Evolutionary conservation across 2,329 filamentous ascomycete genomes (phyloP).

Genomic region (Tricladium varicosporioides): DNA sequence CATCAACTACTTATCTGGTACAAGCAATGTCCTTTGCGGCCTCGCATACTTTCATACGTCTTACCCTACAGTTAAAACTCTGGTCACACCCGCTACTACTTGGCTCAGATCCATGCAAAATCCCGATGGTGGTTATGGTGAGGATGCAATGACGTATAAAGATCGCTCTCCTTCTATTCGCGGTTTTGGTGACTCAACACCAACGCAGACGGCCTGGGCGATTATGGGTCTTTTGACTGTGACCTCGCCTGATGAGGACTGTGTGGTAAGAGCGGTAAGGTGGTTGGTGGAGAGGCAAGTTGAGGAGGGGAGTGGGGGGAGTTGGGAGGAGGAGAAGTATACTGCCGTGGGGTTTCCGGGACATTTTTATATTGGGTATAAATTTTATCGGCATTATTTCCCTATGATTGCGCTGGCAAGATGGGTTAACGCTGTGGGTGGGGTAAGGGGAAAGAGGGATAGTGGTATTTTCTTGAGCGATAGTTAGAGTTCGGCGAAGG

Average conservation of each 20-base stretch:
- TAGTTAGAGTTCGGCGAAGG: no score
- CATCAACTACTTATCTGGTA: constrained; percentile 5
- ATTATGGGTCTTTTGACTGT: background rate
- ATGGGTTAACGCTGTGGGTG: background rate
- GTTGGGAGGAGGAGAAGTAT: constrained; percentile 1
- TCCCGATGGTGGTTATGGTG: constrained; percentile 10
- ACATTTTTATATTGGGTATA: constrained; percentile 6
- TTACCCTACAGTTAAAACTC: background rate
- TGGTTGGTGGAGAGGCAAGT: background rate
- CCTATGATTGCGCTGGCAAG: constrained; percentile 6
- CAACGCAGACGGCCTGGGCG: constrained; percentile 11
- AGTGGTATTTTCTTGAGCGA: background rate
- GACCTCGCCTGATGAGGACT: background rate
- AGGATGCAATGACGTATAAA: constrained; percentile 4
- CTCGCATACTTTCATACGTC: background rate
- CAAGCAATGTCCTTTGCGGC: constrained; percentile 5
- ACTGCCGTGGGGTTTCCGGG: constrained; percentile 9
- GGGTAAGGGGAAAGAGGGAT: background rate
- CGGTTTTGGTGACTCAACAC: background rate
- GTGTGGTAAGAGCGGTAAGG: background rate
- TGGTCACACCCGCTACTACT: background rate
- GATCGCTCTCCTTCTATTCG: background rate
- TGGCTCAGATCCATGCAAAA: constrained; percentile 9
- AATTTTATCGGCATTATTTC: constrained; percentile 6
- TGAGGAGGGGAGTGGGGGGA: background rate